Evolutionary conservation across 192 early-diverging fungal species (phyloP), one percentile per base, ranked within the genome.

Genomic region (Umbelopsis sp.): DNA sequence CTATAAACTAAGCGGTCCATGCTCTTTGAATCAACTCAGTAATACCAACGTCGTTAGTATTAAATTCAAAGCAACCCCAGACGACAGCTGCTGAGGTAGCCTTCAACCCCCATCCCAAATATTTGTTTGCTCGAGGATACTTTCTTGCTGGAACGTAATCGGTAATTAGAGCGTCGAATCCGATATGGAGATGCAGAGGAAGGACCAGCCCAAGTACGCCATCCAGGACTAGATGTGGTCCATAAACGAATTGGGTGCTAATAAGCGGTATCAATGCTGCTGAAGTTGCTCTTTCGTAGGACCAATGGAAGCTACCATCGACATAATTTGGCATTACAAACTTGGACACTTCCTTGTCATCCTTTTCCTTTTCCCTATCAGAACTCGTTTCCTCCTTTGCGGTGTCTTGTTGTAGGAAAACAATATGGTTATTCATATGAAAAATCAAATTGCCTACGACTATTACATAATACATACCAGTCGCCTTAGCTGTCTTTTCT

Each of bases 271-370:
- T 76, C 68, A 91, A 77, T 10, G 89, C 85, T 14, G 94, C 32
- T 22, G 93, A 87, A 31, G 96, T 76, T 4, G 87, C 87, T 25
- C 97, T 93, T 81, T 99, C 97, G 77, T 92, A 88, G 85, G 91
- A 91, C 97, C 97, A 98, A 86, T 98, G 97, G 82, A 94, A 94
- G 25, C 93, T 91, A 17, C 97, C 97, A 77, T 92, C 85, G 50
- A 89, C 80, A 70, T 85, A 83, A 82, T 87, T 83, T 10, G 81
- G 71, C 21, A 72, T 21, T 31, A 62, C 56, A 29, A 20, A 62
- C 17, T 62, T 62, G 24, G 56, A 32, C 47, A 49, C 47, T 62
- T 14, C 31, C 4, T 62, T 41, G 2, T 41, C 38, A 11, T 41
- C 56, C 26, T 32, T 34, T n/a, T 29, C 14, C 16, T 32, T 36